Evolutionary conservation across 176 grass and related monocot species (phyloP).

Genomic region (Leersia perrieri): DNA sequence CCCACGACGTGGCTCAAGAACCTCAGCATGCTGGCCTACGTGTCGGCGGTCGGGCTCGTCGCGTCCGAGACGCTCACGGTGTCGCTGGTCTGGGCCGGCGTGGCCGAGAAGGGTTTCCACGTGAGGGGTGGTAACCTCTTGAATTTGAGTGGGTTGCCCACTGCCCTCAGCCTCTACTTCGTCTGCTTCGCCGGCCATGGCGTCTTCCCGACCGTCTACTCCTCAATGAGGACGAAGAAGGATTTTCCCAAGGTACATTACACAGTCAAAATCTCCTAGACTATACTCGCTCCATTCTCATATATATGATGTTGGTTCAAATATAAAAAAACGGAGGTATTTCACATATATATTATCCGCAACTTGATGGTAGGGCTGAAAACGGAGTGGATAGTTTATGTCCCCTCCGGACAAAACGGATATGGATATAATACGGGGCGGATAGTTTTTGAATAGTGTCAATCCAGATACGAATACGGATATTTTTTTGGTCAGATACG

Average conservation of each 20-base stretch:
- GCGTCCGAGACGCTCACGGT: conserved; percentile 48
- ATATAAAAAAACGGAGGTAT: no score
- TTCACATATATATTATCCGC: no score
- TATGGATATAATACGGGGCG: no score
- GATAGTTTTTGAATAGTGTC: no score
- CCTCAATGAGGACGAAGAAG: conserved; percentile 45
- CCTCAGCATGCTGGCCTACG: conserved; percentile 50
- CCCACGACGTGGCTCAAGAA: conserved; percentile 56
- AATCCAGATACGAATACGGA: no score
- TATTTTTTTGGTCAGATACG: no score
- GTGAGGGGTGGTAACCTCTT: conserved; percentile 7
- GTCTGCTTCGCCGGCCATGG: conserved; percentile 62
- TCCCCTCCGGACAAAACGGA: no score
- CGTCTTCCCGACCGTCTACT: conserved; percentile 58
- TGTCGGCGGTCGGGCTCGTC: conserved; percentile 54
- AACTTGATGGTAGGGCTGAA: no score
- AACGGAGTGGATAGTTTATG: no score
- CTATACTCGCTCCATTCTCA: no score
- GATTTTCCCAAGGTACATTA: conserved; percentile 48
- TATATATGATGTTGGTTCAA: no score
- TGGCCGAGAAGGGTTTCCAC: conserved; percentile 43
- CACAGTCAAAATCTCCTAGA: no score
- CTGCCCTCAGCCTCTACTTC: conserved; percentile 52
- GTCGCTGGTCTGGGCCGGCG: conserved; percentile 51
- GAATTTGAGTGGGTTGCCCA: conserved; percentile 38